Evolutionary conservation across 306 rosid species (phyloP).

Genomic region (Adenanthera pavonina): DNA sequence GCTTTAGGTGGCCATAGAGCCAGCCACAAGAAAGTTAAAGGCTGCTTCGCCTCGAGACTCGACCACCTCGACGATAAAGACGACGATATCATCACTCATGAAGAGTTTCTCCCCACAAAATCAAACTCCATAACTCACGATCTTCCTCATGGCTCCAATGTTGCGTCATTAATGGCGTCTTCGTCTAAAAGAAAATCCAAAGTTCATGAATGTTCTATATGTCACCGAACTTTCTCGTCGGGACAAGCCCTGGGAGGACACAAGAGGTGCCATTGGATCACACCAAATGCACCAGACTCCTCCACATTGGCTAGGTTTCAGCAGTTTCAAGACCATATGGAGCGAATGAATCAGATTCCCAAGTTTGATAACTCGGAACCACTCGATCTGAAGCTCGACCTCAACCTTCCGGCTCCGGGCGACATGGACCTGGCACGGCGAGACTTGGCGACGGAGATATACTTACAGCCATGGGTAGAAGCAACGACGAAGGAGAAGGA

Average conservation of each 20-base stretch:
- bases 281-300: constrained; percentile 66
- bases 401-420: constrained; percentile 74
- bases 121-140: constrained; percentile 18
- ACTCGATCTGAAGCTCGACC: constrained; percentile 80
- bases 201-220: constrained; percentile 92
- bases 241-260: constrained; percentile 97
- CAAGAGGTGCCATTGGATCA: constrained; percentile 96
- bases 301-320: constrained; percentile 69
- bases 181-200: constrained; percentile 72
- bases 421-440: constrained; percentile 35
- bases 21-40: constrained; percentile 94
- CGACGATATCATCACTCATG: constrained; percentile 66
- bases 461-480: constrained; percentile 67
- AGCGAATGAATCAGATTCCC: constrained; percentile 47
- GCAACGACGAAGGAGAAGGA: constrained; percentile 35
- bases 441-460: constrained; percentile 57
- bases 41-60: constrained; percentile 82
- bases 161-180: constrained; percentile 18
- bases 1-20: constrained; percentile 98
- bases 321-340: constrained; percentile 67
- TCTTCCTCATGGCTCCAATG: neutral
- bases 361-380: constrained; percentile 57
- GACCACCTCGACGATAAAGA: constrained; percentile 59
- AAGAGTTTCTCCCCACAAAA: constrained; percentile 64
- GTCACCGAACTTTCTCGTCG: constrained; percentile 85